Base-by-base conservation (phyloP, 805 yeast genomes). In the Pichia cabralensis region DNA sequence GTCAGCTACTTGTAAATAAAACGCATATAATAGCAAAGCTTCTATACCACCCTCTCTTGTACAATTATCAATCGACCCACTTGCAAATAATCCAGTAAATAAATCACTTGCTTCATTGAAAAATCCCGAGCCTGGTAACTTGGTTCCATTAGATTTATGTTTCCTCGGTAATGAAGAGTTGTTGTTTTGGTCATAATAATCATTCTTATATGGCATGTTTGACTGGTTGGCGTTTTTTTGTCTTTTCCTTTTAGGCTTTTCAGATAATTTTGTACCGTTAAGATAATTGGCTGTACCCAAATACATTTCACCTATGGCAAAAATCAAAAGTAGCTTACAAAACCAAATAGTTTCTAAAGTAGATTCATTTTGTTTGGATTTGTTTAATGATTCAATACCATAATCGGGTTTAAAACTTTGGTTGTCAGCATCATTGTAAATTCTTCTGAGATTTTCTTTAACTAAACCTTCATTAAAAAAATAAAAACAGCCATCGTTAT, bases 271-370 rank as follows among this genome's bases (percentile, higher is more conserved):
- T 39, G 61, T 58, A 4, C 78, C 74, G 47, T 76, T 77, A 16
- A 67, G 60, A 42, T 71, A 73, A 34, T 80, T 77, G 10, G 80
- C 79, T 1, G 85, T 78, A 1, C 89, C 89, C 24, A 80, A 55
- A 47, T 81, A 81, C 83, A 81, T 80, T 51, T 81, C 94, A 13
- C 94, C 92, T 31, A 75, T 69, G 5, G 89, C 84, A 53, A 81
- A 80, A 17, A 81, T 77, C 34, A 81, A 55, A 16, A 81, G 50
- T 6, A 80, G 69, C 52, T 81, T 81, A 58, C 89, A 80, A 47
- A 79, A 79, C 85, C 88, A 81, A 30, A 81, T 79, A 1, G 86
- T 76, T 51, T 80, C 85, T 35, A 79, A 60, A 20, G 78, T 71
- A 6, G 81, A 69, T 41, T 78, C 75, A 21, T 43, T 44, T 16